These are phyloP conservation scores for Artemisia tridentata DNA, from an alignment of 129 eudicot species.

Conservation along the genomic window DNA sequence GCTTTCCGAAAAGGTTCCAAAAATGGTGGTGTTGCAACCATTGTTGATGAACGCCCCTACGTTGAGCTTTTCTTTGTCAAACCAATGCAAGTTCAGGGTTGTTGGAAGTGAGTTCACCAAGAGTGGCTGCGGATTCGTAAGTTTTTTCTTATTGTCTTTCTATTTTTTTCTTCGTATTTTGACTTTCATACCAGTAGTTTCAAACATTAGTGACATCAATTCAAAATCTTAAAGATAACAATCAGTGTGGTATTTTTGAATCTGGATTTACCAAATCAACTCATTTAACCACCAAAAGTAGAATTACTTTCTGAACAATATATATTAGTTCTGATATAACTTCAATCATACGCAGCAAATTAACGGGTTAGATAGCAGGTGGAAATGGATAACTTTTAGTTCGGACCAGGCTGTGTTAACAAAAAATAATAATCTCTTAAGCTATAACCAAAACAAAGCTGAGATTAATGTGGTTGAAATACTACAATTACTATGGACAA, in stretches of 20 bases:
- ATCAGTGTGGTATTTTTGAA: background rate
- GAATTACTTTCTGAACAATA: too few relatives aligned
- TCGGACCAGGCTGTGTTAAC: too few relatives aligned
- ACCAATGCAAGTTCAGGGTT: conserved; percentile 76
- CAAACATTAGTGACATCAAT: background rate
- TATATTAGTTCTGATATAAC: background rate
- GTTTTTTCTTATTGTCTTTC: conserved; percentile 22
- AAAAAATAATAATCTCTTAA: too few relatives aligned
- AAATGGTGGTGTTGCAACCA: conserved; percentile 77
- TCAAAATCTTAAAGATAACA: conserved; percentile 5
- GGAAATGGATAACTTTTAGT: too few relatives aligned
- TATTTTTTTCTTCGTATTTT: conserved; percentile 15
- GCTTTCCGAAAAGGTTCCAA: conserved; percentile 63
- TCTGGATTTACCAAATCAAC: too few relatives aligned
- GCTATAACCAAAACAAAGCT: too few relatives aligned
- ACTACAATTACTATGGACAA: background rate
- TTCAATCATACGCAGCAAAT: background rate
- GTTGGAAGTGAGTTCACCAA: conserved; percentile 87
- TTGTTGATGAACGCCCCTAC: conserved; percentile 85
- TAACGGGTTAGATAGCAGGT: background rate
- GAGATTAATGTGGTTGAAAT: background rate
- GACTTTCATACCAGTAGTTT: conserved; percentile 3
- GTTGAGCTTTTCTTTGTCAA: conserved; percentile 79
- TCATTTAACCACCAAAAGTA: too few relatives aligned
- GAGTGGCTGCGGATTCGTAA: conserved; percentile 94